These are phyloP conservation scores for Pseudozyma pruni DNA, from an alignment of 1,284 basidiomycete species.

Conservation along the genomic window DNA sequence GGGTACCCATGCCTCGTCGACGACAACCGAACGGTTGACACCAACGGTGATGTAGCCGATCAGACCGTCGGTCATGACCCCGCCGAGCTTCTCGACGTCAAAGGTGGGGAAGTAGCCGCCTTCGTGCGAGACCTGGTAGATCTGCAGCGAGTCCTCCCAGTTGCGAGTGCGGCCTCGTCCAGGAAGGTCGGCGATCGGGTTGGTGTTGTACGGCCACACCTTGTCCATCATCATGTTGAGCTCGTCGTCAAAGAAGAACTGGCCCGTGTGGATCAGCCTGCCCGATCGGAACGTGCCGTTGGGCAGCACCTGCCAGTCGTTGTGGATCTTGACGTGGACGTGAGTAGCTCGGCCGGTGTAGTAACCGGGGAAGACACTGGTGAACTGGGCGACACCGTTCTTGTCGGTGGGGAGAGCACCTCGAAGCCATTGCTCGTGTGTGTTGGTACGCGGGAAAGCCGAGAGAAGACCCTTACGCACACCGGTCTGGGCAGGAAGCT, in stretches of 20 bases:
- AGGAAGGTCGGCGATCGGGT: slow-evolving; percentile 66
- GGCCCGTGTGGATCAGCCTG: slow-evolving; percentile 72
- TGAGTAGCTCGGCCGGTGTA: slow-evolving; percentile 70
- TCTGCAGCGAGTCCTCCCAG: slow-evolving; percentile 70
- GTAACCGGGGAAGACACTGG: slow-evolving; percentile 77
- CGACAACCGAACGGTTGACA: slow-evolving; percentile 61
- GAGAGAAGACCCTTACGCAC: slow-evolving; percentile 68
- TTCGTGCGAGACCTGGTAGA: slow-evolving; percentile 68
- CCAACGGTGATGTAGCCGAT: slow-evolving; percentile 70
- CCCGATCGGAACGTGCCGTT: slow-evolving; percentile 70
- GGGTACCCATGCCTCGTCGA: slow-evolving; percentile 53
- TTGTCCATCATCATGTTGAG: slow-evolving; percentile 71
- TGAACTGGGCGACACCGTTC: slow-evolving; percentile 77
- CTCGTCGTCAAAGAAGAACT: slow-evolving; percentile 77
- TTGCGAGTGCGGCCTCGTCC: slow-evolving; percentile 69
- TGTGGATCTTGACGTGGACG: slow-evolving; percentile 69
- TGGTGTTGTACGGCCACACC: slow-evolving; percentile 68
- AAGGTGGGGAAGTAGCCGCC: slow-evolving; percentile 69
- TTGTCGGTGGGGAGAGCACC: slow-evolving; percentile 77
- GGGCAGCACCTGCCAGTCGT: slow-evolving; percentile 68
- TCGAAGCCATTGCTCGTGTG: slow-evolving; percentile 72
- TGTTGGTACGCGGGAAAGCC: slow-evolving; percentile 68
- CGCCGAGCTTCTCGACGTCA: slow-evolving; percentile 69
- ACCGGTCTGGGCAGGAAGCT: slow-evolving; percentile 66
- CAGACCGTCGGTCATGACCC: slow-evolving; percentile 69